These are phyloP conservation scores for Ceratocystis destructans DNA, from an alignment of 2,329 filamentous ascomycete species.

Conservation along the genomic window DNA sequence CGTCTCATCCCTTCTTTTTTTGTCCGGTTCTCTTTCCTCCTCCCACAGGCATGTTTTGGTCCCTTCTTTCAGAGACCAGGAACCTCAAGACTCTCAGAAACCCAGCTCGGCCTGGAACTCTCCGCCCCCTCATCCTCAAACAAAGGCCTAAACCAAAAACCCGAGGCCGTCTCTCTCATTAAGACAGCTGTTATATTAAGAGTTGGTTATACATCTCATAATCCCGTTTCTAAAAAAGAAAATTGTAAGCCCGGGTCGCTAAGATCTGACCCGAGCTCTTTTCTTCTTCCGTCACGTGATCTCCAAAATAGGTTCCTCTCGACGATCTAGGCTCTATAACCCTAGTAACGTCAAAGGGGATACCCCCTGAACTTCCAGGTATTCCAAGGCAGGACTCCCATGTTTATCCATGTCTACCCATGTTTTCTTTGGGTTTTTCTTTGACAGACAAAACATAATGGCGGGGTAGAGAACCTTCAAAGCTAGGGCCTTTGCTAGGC, in stretches of 20 bases:
- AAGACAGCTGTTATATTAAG: not conserved
- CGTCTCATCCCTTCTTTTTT: not conserved
- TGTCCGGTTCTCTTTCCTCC: not conserved
- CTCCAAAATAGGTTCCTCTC: not conserved
- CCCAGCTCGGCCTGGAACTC: not conserved
- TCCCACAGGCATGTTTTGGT: too few relatives aligned
- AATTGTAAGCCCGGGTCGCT: not conserved
- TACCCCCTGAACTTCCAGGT: not conserved
- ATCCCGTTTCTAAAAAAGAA: not conserved
- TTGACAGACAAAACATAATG: conserved; percentile 7
- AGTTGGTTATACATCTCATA: not conserved
- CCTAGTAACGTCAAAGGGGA: not conserved
- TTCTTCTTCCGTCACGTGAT: not conserved
- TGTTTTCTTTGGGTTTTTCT: conserved; percentile 1
- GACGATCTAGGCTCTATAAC: conserved; percentile 4
- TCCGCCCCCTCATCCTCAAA: not conserved
- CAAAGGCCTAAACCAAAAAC: not conserved
- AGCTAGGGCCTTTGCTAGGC: conserved; percentile 7
- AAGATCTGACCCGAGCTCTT: not conserved
- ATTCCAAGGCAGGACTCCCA: not conserved
- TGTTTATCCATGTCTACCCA: not conserved
- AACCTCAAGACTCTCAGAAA: too few relatives aligned
- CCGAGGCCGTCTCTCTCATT: not conserved
- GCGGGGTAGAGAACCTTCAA: not conserved
- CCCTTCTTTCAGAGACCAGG: too few relatives aligned